Evolutionary conservation across 1,139 yeast genomes (phyloP).

Genomic region (Candida tetrigidarum): DNA sequence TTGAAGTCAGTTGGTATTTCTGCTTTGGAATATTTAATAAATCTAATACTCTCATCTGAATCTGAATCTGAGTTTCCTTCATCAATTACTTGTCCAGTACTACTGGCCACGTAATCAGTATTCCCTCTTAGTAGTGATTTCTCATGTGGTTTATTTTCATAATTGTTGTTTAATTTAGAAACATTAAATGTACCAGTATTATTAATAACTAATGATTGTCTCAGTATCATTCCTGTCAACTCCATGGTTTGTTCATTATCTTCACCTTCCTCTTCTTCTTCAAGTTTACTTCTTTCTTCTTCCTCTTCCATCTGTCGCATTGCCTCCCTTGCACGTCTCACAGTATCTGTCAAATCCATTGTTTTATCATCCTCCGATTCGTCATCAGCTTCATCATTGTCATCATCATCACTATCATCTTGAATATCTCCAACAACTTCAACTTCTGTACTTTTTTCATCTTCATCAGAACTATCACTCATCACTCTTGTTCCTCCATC

Average conservation of each 20-base stretch:
- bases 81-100: not conserved
- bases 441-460: not conserved
- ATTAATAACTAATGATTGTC: not conserved
- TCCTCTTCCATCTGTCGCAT: constrained; percentile 4
- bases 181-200: not conserved
- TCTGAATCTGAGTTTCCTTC: not conserved
- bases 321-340: not conserved
- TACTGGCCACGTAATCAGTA: no score
- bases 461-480: constrained; percentile 22
- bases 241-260: constrained; percentile 12
- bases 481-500: constrained; percentile 17
- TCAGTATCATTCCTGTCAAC: constrained; percentile 11
- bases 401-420: constrained; percentile 10
- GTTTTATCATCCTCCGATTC: constrained; percentile 15
- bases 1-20: not conserved
- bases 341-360: constrained; percentile 20
- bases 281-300: no score
- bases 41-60: constrained; percentile 1
- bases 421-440: not conserved
- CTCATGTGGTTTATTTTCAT: no score
- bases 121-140: no score
- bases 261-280: no score
- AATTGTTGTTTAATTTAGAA: no score
- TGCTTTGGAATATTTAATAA: not conserved
- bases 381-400: constrained; percentile 10